These are phyloP conservation scores for Coix lacrymajobi DNA, from an alignment of 176 grass and related monocot genomes.

Conservation along the genomic window DNA sequence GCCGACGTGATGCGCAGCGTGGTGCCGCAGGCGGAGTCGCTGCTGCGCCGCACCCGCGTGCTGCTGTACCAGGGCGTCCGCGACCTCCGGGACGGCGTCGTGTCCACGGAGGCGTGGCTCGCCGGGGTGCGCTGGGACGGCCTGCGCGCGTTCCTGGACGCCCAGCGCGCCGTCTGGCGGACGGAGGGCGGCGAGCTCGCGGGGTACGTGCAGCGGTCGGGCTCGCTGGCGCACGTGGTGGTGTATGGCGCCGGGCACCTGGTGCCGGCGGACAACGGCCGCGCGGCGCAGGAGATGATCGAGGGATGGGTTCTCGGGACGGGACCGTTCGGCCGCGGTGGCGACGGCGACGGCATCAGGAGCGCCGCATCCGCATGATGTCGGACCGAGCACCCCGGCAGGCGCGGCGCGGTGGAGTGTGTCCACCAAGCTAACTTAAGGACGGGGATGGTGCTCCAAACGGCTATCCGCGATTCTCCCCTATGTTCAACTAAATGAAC, in stretches of 20 bases:
- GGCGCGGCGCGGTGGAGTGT: too few relatives aligned
- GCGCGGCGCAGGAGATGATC: conserved; percentile 42
- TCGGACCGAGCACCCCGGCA: too few relatives aligned
- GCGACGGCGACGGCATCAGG: not conserved
- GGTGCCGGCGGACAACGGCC: conserved; percentile 18
- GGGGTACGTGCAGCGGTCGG: conserved; percentile 38
- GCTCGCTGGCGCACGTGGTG: conserved; percentile 23
- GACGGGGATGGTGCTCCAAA: too few relatives aligned
- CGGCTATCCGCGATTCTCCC: too few relatives aligned
- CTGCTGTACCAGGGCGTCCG: conserved; percentile 47
- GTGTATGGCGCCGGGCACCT: conserved; percentile 34
- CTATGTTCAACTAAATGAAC: too few relatives aligned
- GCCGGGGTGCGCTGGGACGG: conserved; percentile 32
- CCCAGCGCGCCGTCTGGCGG: conserved; percentile 36
- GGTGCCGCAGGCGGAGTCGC: conserved; percentile 23
- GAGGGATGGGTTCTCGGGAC: conserved; percentile 31
- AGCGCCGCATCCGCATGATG: not conserved
- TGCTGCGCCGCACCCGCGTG: conserved; percentile 35
- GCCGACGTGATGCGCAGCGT: conserved; percentile 61
- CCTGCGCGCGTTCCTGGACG: conserved; percentile 18
- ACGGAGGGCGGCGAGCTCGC: not conserved
- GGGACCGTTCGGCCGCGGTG: not conserved
- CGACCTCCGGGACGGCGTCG: conserved; percentile 42
- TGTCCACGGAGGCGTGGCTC: conserved; percentile 47
- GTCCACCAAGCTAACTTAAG: too few relatives aligned